A percentile compares a stretch with the other conserved stretches of the same genome.
Evolutionary conservation across 352 stramenopile genomes (phyloP).

Genomic region (Globisporangium radiosum): DNA sequence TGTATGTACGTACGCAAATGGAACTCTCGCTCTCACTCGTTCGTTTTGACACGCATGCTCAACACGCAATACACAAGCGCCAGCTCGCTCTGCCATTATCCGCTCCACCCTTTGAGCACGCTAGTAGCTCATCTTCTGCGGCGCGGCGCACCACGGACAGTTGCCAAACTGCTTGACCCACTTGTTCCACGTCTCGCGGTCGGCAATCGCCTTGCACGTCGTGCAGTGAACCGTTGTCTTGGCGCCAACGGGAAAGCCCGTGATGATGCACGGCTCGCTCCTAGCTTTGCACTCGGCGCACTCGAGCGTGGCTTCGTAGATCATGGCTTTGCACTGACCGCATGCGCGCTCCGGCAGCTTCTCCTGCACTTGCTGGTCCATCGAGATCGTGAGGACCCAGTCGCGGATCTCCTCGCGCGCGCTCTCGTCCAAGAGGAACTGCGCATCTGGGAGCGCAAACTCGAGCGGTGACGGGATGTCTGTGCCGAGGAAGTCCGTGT

Average conservation of each 20-base stretch:
- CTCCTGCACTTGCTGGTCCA: constrained; percentile 92
- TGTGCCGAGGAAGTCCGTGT: constrained; percentile 91
- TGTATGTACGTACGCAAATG: too few relatives aligned
- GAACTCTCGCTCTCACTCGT: neutral
- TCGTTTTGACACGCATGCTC: too few relatives aligned
- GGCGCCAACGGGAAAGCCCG: constrained; percentile 82
- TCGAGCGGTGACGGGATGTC: constrained; percentile 86
- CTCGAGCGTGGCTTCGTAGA: constrained; percentile 84
- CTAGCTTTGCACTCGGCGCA: constrained; percentile 73
- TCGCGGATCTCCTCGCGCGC: constrained; percentile 91
- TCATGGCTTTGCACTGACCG: constrained; percentile 63
- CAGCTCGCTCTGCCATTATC: too few relatives aligned
- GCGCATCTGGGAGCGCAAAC: constrained; percentile 61
- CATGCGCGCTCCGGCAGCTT: constrained; percentile 77
- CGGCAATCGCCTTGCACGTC: constrained; percentile 82
- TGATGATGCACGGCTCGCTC: constrained; percentile 86
- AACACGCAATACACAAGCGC: too few relatives aligned
- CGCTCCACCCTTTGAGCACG: neutral
- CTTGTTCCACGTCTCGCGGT: constrained; percentile 86
- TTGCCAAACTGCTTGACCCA: constrained; percentile 84
- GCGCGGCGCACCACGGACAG: constrained; percentile 73
- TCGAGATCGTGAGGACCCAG: constrained; percentile 94
- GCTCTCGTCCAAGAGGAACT: constrained; percentile 79
- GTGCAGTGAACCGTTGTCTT: constrained; percentile 87
- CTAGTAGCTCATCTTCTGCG: constrained; percentile 84